Evolutionary conservation across 2,329 filamentous ascomycete genomes (phyloP), one percentile per base, ranked within the genome.

Genomic region (Podosphaera aphanis): DNA sequence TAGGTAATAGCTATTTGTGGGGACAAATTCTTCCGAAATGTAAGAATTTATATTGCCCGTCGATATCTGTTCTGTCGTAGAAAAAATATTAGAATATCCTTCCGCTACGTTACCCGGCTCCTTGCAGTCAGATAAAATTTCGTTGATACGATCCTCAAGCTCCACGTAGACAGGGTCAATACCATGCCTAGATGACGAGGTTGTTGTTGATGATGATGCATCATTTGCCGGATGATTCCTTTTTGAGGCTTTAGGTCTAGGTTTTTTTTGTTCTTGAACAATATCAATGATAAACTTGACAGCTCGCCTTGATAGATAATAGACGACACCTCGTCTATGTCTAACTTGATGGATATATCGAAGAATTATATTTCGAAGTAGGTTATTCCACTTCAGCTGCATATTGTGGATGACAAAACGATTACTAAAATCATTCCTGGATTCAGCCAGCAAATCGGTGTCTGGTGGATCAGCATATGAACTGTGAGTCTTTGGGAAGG

Each of bases 251-350:
- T 63, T 63, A 16, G 16, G n/a, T 35, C n/a, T 44, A 45, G 61
- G 62, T 57, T 81, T 90, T 52, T 74, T 74, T 60, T 94, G 86
- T 59, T 98, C 90, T 47, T 95, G 86, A 2, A 98, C 83, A 53
- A 98, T 93, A 60, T 98, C 90, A 8, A 95, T 67, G 48, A 98
- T 95, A 59, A 98, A 98, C 57, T 95, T 98, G 57, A 98, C 83
- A 2, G 90, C 92, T 50, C 85, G 77, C 41, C 88, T 76, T 10
- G 92, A 95, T 64, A 95, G 79, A 62, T 98, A 98, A 64, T 98
- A 98, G 25, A 98, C 79, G 58, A 98, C 95, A 45, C 90, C 92
- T 53, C 90, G 77, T 44, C 90, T 74, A 62, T 98, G 92, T 59
- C 86, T 85, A 56, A 93, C 90, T 65, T 98, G 90, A 58, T 98